Evolutionary conservation across 2,329 filamentous ascomycete genomes (phyloP).

Genomic region (Pezicula neosporulosa): DNA sequence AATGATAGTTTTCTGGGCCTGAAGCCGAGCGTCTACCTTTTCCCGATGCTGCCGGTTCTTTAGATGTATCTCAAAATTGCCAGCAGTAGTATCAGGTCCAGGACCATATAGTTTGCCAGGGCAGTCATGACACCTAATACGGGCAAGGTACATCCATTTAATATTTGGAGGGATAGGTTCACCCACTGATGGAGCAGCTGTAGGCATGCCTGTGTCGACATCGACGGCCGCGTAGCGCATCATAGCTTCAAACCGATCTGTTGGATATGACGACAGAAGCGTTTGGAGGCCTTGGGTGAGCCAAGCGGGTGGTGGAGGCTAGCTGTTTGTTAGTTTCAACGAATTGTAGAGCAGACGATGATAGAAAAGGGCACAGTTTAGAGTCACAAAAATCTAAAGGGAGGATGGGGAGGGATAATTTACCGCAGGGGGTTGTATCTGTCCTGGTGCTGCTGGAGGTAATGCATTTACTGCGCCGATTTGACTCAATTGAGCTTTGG

Average conservation of each 20-base stretch:
- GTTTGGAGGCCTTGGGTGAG: constrained; percentile 69
- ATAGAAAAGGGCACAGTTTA: too few species aligned
- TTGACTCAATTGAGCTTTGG: constrained; percentile 51
- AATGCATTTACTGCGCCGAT: constrained; percentile 66
- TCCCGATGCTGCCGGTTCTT: constrained; percentile 79
- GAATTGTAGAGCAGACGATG: too few species aligned
- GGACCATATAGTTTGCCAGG: constrained; percentile 92
- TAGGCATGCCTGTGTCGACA: constrained; percentile 61
- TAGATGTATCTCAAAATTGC: constrained; percentile 90
- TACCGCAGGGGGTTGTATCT: constrained; percentile 57
- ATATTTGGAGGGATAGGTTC: constrained; percentile 57
- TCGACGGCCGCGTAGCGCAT: constrained; percentile 91
- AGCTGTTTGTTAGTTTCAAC: background rate
- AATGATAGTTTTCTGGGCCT: too few species aligned
- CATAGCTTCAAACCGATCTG: constrained; percentile 80
- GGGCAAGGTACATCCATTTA: constrained; percentile 79
- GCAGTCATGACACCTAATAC: constrained; percentile 90
- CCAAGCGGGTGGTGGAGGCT: constrained; percentile 84
- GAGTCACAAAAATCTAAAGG: too few species aligned
- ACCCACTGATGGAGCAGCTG: constrained; percentile 45
- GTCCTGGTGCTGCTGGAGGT: constrained; percentile 54
- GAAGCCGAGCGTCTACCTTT: constrained; percentile 49
- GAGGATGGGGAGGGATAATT: too few species aligned
- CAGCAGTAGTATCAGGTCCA: constrained; percentile 77
- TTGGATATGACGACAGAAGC: constrained; percentile 67